phyloP scores from a whole-genome alignment of 768 basidiomycete genomes.

The Termitomyces sp. region DNA sequence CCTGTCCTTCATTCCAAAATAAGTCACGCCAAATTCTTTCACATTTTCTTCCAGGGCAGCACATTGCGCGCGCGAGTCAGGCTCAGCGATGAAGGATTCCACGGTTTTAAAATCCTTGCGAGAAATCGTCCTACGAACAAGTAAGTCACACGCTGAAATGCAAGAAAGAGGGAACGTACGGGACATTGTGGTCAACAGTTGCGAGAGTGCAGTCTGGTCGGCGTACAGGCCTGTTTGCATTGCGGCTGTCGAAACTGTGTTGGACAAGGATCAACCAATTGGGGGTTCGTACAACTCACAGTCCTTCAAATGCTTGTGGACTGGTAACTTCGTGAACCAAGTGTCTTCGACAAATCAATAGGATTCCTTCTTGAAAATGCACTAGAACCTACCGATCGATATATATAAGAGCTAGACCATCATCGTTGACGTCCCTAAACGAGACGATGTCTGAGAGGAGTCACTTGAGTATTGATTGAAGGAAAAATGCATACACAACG shows the following conservation, averaged over 20 bases:
- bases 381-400: slow-evolving; percentile 62
- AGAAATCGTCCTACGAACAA: slow-evolving; percentile 55
- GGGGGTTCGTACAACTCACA: slow-evolving; percentile 41
- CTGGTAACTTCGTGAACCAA: slow-evolving; percentile 92
- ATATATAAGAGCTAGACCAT: slow-evolving; percentile 79
- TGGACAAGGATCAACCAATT: slow-evolving; percentile 9
- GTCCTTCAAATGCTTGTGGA: slow-evolving; percentile 88
- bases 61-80: slow-evolving; percentile 84
- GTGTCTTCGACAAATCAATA: slow-evolving; percentile 32
- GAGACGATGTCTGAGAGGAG: slow-evolving; percentile 11
- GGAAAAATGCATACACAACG: slow-evolving; percentile 62
- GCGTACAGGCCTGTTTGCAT: slow-evolving; percentile 73
- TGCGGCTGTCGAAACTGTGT: slow-evolving; percentile 43
- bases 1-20: slow-evolving; percentile 87
- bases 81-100: slow-evolving; percentile 73
- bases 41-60: slow-evolving; percentile 85
- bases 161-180: slow-evolving; percentile 45
- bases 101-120: slow-evolving; percentile 75
- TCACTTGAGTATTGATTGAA: neutral
- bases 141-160: neutral
- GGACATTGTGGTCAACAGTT: slow-evolving; percentile 86
- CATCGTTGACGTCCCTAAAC: slow-evolving; percentile 64
- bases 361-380: neutral
- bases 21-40: slow-evolving; percentile 87
- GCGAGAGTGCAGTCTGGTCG: slow-evolving; percentile 87